Base-by-base conservation (phyloP, 768 basidiomycete genomes). In the Steccherinum ochraceum region DNA sequence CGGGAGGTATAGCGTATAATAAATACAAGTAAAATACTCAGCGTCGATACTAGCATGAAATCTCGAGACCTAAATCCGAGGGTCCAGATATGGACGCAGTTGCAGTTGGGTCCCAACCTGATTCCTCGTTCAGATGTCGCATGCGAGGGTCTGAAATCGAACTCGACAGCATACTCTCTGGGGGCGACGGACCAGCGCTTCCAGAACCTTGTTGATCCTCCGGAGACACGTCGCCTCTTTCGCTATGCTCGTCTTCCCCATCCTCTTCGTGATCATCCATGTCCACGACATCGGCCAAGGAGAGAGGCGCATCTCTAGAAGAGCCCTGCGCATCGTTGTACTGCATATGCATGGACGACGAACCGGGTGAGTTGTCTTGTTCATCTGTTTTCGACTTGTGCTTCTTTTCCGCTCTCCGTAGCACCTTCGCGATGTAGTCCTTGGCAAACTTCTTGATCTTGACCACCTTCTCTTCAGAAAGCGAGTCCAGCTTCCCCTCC, bases 401-500 rank as follows among this genome's bases (percentile, higher is more conserved):
- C 52, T 64, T 60, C 40, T 83, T 86, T 26, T 84, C 81, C 44
- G 84, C 66, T 59, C 80, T 86, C 30, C 79, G 79, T 16, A 89
- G 66, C 10, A 94, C 70, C 68, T 95, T 96, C 50, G 77, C 70
- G 50, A 93, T 83, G 65, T 90, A 98, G 40, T 96, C 92, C 67
- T 95, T 93, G 26, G 86, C 75, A 63, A 93, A 98, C 62, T 89
- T 86, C 69, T 92, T 95, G 67, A 98, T 93, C 70, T 97, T 97
- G 42, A 64, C 61, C 19, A 78, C 71, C 64, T 97, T 97, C 56
- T 98, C 94, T 3, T 93, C 88, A 2, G 89, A 83, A 20, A 97
- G 76, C 2, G 77, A 39, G 2, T 92, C 88, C 12, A 95, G 75
- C 48, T 78, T 78, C 18, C 78, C 77, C n/a, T 86, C 83, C 51